phyloP scores from a whole-genome alignment of 225 moss, liverwort and hornwort species.

The Marchantia paleacea region DNA sequence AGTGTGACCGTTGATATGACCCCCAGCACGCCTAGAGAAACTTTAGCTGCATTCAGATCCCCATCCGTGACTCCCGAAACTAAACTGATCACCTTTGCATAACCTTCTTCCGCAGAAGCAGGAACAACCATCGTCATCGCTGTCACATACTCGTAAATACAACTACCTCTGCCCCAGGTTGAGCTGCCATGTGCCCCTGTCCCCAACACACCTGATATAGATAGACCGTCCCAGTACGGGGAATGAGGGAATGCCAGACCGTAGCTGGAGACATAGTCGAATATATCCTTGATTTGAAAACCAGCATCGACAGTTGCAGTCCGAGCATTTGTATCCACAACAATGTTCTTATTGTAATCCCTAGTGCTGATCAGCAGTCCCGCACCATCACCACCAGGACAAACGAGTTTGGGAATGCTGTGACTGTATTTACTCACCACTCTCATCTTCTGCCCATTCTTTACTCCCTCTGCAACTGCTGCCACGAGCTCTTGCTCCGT shows the following conservation, averaged over 20 bases:
- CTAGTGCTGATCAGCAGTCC: constrained; percentile 34
- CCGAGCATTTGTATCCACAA: constrained; percentile 10
- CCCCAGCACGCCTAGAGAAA: constrained; percentile 49
- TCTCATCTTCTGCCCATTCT: constrained; percentile 46
- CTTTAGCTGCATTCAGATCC: constrained; percentile 41
- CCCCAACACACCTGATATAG: constrained; percentile 37
- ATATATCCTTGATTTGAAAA: constrained; percentile 33
- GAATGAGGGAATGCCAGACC: constrained; percentile 37
- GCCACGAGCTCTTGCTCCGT: constrained; percentile 43
- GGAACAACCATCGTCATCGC: constrained; percentile 47
- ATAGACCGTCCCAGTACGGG: constrained; percentile 45
- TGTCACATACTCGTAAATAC: constrained; percentile 46
- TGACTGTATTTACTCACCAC: constrained; percentile 38
- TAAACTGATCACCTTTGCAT: constrained; percentile 28
- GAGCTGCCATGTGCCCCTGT: constrained; percentile 47
- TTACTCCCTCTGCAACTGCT: constrained; percentile 41
- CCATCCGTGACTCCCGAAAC: background rate
- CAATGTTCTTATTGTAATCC: constrained; percentile 24
- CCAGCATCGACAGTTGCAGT: constrained; percentile 47
- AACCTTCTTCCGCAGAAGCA: constrained; percentile 37
- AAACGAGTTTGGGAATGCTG: constrained; percentile 40
- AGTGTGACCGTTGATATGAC: constrained; percentile 48
- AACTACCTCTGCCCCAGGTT: constrained; percentile 43
- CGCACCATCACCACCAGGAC: constrained; percentile 29
- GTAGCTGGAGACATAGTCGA: constrained; percentile 31